Percentiles rank a stretch among this genome's conserved stretches.
These are phyloP conservation scores for Globisporangium cederbergense DNA, from an alignment of 352 stramenopile genomes.

Conservation along the genomic window DNA sequence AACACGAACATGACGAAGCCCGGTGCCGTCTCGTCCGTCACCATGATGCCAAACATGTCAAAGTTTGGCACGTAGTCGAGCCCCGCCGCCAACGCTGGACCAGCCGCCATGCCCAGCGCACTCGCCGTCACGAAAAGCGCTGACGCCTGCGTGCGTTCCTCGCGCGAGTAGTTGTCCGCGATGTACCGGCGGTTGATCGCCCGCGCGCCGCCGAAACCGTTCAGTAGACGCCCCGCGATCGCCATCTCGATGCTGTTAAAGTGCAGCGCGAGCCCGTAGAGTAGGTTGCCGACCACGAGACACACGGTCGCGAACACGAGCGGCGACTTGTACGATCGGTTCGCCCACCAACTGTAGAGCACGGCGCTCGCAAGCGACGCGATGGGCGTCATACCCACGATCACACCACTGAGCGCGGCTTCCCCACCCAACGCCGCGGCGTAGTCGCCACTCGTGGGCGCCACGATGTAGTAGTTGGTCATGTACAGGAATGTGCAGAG, in stretches of 20 bases:
- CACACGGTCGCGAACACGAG: conserved; percentile 83
- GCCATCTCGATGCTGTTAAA: conserved; percentile 86
- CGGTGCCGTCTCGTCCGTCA: conserved; percentile 88
- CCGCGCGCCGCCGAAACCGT: conserved; percentile 90
- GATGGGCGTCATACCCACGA: conserved; percentile 96
- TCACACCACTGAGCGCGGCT: conserved; percentile 89
- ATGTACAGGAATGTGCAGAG: conserved; percentile 96
- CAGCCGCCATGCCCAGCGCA: conserved; percentile 90
- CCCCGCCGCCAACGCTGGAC: conserved; percentile 68
- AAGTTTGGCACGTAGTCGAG: conserved; percentile 79
- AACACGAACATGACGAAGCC: conserved; percentile 88
- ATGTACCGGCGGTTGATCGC: conserved; percentile 91
- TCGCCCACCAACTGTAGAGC: conserved; percentile 94
- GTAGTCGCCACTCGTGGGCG: conserved; percentile 92
- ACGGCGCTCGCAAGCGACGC: conserved; percentile 93
- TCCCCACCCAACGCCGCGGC: conserved; percentile 85
- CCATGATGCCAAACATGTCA: conserved; percentile 43
- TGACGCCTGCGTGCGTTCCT: conserved; percentile 90
- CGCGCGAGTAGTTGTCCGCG: conserved; percentile 84
- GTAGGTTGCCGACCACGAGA: conserved; percentile 83
- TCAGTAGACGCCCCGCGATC: conserved; percentile 88
- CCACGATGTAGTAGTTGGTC: conserved; percentile 98
- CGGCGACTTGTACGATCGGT: conserved; percentile 85
- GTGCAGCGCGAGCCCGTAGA: conserved; percentile 81
- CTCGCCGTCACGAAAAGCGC: conserved; percentile 91